Evolutionary conservation across 345 rosid species (phyloP).

Genomic region (Aethionema arabicum): DNA sequence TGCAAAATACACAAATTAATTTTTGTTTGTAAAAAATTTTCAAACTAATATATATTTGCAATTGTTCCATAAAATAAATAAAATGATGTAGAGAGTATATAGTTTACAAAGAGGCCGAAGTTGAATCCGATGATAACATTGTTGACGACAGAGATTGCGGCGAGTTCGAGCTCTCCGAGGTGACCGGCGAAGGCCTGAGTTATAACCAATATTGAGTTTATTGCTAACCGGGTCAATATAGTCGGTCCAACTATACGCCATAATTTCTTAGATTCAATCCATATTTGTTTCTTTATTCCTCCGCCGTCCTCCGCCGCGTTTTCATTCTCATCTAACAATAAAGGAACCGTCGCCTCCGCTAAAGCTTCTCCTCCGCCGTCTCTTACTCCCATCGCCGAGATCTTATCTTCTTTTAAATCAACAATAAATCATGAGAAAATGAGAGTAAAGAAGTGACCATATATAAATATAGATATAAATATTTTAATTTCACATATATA

Average conservation of each 20-base stretch:
- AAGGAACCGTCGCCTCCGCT: background rate
- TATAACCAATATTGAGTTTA: slow-evolving; percentile 44
- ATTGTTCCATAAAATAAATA: no score
- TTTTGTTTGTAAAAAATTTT: background rate
- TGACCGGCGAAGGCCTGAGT: slow-evolving; percentile 58
- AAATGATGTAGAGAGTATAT: background rate
- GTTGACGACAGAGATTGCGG: slow-evolving; percentile 50
- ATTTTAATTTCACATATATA: no score
- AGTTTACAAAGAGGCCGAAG: slow-evolving; percentile 47
- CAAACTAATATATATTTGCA: no score
- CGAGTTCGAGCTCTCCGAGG: slow-evolving; percentile 52
- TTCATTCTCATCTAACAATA: background rate
- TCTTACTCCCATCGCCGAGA: background rate
- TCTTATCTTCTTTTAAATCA: background rate
- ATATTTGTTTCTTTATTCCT: background rate
- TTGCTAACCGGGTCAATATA: slow-evolving; percentile 46
- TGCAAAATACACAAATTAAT: no score
- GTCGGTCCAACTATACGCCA: slow-evolving; percentile 63
- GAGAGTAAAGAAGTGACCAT: no score
- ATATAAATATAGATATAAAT: no score
- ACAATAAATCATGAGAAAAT: no score
- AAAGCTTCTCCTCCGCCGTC: background rate
- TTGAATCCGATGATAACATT: slow-evolving; percentile 54
- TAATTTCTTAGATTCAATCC: slow-evolving; percentile 53
- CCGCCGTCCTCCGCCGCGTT: background rate